Percentiles rank a stretch among this genome's conserved stretches.
Conservation (phyloP, 108 stramenopile species). For the Fragilaria crotonensis region DNA sequence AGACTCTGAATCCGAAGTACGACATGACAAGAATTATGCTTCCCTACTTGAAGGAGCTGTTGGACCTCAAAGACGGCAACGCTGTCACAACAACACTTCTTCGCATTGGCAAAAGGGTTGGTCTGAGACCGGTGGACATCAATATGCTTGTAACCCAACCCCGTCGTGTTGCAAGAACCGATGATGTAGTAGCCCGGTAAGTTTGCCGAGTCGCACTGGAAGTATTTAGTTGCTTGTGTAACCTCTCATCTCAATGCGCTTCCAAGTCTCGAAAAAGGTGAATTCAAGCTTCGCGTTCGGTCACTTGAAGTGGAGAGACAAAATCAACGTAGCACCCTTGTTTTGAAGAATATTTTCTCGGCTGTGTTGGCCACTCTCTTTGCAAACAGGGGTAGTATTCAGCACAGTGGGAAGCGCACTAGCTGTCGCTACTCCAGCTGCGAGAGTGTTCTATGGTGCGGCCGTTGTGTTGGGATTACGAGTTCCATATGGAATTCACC, state of each 20-base stretch:
- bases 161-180: slow-evolving; percentile 68
- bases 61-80: slow-evolving; percentile 90
- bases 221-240: too few species aligned
- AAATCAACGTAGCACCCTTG: slow-evolving; percentile 75
- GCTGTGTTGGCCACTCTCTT: slow-evolving; percentile 56
- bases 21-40: slow-evolving; percentile 88
- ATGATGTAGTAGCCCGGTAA: slow-evolving; percentile 65
- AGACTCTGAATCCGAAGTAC: slow-evolving; percentile 88
- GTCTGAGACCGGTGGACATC: slow-evolving; percentile 79
- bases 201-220: too few species aligned
- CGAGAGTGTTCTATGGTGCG: slow-evolving; percentile 44
- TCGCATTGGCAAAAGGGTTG: slow-evolving; percentile 79
- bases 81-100: slow-evolving; percentile 76
- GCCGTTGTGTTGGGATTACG: slow-evolving; percentile 48
- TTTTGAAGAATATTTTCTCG: slow-evolving; percentile 72
- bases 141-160: slow-evolving; percentile 82
- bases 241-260: too few species aligned
- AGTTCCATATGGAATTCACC: slow-evolving; percentile 61
- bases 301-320: slow-evolving; percentile 87
- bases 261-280: slow-evolving; percentile 84
- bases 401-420: slow-evolving; percentile 51
- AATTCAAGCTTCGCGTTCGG: slow-evolving; percentile 89
- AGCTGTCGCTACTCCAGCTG: slow-evolving; percentile 25
- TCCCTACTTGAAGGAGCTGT: slow-evolving; percentile 92
- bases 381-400: slow-evolving; percentile 59